Evolutionary conservation across 306 rosid species (phyloP), one percentile per base, ranked within the genome.

Genomic region (Quercus aquifolioides): DNA sequence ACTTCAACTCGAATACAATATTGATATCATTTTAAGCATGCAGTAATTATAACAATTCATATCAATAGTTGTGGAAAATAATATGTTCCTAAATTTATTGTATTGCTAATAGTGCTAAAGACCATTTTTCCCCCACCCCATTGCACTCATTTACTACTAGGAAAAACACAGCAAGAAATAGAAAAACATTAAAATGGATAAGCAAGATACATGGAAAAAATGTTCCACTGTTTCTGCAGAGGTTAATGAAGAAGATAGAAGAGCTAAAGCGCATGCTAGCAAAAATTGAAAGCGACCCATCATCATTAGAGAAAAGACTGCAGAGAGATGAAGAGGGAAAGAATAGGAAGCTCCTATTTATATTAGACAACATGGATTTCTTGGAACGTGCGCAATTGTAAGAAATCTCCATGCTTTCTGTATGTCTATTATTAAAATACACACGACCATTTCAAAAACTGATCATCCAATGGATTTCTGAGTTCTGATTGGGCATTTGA

Each of bases 141-240:
- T 49, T 49, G 54, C 54, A 49, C 54, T 49, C 54, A 49, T 49
- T 49, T 49, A 49, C 54, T 12, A 13, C 54, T 12, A 49, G 54
- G 17, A 49, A 49, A 46, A 49, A 12, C 11, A 49, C 12, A 49
- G 54, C 54, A 12, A 58, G 68, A 23, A 25, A n/a, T 21, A 2
- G 14, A 5, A 75, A 25, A 57, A 26, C 21, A 74, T 5, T 64
- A 4, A 30, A 31, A 64, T 1, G 13, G 46, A 17, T 30, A 30
- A 60, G 70, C 46, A 30, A 64, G 4, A 73, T 82, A 82, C 89
- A 9, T 30, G 3, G 54, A 86, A 86, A 52, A 77, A 23, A 63
- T 82, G 89, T 78, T 86, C 80, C 59, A 82, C 83, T 3, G 69
- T 73, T 30, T 82, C 69, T 51, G 80, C 89, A 14, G 80, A 83